A percentile compares a stretch with the other conserved stretches of the same genome.
Conservation (phyloP, 495 filamentous ascomycete species). For the Talaromyces ruber region DNA sequence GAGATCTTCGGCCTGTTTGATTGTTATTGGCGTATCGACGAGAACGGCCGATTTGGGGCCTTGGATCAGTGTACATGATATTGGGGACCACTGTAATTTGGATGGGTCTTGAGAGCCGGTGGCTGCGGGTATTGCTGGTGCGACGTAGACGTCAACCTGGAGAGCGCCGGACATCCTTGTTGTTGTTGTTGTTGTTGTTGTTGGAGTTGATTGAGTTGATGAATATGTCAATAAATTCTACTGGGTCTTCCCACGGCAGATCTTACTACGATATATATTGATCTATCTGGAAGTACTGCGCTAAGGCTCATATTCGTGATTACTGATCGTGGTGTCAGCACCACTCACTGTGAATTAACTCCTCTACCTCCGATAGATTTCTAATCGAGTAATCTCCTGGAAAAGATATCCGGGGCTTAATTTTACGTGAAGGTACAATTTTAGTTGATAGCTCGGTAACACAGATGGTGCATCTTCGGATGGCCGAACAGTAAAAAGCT, state of each 20-base stretch:
- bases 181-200: background rate
- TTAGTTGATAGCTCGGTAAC: background rate
- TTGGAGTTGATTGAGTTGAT: background rate
- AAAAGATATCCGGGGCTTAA: background rate
- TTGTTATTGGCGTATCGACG: conserved; percentile 16
- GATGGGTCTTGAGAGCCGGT: background rate
- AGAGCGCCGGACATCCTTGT: background rate
- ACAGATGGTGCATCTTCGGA: background rate
- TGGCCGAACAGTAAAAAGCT: background rate
- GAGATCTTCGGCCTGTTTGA: conserved; percentile 9
- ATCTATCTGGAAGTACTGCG: background rate
- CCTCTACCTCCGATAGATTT: background rate
- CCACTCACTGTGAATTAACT: background rate
- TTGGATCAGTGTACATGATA: conserved; percentile 14
- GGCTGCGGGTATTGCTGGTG: background rate
- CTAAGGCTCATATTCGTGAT: background rate
- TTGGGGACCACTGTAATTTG: conserved; percentile 8
- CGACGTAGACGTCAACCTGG: background rate
- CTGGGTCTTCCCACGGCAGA: background rate
- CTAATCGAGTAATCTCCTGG: background rate
- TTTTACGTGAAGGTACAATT: background rate
- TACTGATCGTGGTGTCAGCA: background rate
- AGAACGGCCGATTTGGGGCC: conserved; percentile 11
- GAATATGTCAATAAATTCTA: background rate
- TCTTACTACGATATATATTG: background rate